Percentiles rank a stretch among this genome's conserved stretches.
Evolutionary conservation across 305 asterid species (phyloP).

Genomic region (Stenogyne calaminthoides): DNA sequence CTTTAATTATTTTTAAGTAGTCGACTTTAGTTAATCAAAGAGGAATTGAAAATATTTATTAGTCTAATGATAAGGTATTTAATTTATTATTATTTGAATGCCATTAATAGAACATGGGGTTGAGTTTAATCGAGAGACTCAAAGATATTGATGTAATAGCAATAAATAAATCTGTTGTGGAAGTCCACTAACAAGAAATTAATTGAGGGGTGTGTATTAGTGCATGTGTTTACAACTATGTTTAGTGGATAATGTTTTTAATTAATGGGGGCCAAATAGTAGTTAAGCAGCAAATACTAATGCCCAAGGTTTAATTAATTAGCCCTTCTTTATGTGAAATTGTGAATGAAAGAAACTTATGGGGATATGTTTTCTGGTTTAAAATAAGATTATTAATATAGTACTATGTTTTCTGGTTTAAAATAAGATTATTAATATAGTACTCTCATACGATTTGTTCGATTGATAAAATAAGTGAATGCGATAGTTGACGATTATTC

Average conservation of each 20-base stretch:
- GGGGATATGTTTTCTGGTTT: not conserved
- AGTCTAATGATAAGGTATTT: too few relatives aligned
- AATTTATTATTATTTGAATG: not conserved
- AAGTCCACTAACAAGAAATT: slow-evolving; percentile 22
- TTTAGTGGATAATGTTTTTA: slow-evolving; percentile 33
- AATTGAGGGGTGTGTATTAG: slow-evolving; percentile 26
- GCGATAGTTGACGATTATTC: too few relatives aligned
- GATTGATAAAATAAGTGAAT: too few relatives aligned
- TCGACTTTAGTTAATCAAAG: too few relatives aligned
- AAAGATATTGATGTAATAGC: slow-evolving; percentile 16
- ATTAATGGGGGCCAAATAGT: not conserved
- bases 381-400: too few relatives aligned
- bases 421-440: not conserved
- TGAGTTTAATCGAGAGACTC: slow-evolving; percentile 5
- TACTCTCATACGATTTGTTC: too few relatives aligned
- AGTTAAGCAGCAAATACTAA: not conserved
- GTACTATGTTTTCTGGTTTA: too few relatives aligned
- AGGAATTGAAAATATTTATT: too few relatives aligned
- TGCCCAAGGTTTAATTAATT: slow-evolving; percentile 12
- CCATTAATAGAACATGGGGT: slow-evolving; percentile 11
- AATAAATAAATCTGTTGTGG: slow-evolving; percentile 2
- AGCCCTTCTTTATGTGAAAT: not conserved
- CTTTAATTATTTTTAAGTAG: too few relatives aligned
- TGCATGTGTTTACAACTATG: slow-evolving; percentile 24
- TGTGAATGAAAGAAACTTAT: not conserved